These are phyloP conservation scores for Thymus mandschuricus DNA, from an alignment of 257 asterid species.

Conservation along the genomic window DNA sequence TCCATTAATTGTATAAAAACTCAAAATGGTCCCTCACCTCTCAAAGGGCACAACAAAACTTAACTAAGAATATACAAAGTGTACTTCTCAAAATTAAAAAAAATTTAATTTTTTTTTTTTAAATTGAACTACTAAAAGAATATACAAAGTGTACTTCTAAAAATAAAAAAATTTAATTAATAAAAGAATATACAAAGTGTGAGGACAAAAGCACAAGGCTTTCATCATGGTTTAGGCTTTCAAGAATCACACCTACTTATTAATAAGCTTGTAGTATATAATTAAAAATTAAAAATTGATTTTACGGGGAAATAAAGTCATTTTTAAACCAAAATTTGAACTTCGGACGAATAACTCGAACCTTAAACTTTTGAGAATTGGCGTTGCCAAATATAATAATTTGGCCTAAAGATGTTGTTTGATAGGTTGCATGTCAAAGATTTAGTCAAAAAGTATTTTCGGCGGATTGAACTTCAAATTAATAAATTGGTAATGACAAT, in stretches of 20 bases:
- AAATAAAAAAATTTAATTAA: too few relatives aligned
- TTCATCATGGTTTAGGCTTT: conserved; percentile 48
- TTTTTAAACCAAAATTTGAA: not conserved
- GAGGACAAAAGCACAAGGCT: conserved; percentile 37
- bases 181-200: not conserved
- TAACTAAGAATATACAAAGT: conserved; percentile 24
- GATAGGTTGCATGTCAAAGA: too few relatives aligned
- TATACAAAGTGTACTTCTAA: conserved; percentile 8
- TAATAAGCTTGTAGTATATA: conserved; percentile 12
- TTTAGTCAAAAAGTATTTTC: not conserved
- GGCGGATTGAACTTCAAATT: not conserved
- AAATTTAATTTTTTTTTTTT: too few relatives aligned
- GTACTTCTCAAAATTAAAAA: too few relatives aligned
- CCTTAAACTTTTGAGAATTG: not conserved
- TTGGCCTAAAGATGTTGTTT: too few relatives aligned
- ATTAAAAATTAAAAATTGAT: not conserved
- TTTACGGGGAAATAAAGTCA: not conserved
- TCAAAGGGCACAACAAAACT: conserved; percentile 27
- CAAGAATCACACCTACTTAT: conserved; percentile 32
- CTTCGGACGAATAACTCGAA: not conserved
- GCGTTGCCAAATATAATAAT: not conserved
- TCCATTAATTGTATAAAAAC: conserved; percentile 27
- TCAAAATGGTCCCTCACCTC: conserved; percentile 25
- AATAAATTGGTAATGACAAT: too few relatives aligned
- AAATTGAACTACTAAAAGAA: not conserved